Percentiles rank a stretch among this genome's conserved stretches.
Conservation (phyloP, 2,329 filamentous ascomycete species). For the Fusarium ramigenum region DNA sequence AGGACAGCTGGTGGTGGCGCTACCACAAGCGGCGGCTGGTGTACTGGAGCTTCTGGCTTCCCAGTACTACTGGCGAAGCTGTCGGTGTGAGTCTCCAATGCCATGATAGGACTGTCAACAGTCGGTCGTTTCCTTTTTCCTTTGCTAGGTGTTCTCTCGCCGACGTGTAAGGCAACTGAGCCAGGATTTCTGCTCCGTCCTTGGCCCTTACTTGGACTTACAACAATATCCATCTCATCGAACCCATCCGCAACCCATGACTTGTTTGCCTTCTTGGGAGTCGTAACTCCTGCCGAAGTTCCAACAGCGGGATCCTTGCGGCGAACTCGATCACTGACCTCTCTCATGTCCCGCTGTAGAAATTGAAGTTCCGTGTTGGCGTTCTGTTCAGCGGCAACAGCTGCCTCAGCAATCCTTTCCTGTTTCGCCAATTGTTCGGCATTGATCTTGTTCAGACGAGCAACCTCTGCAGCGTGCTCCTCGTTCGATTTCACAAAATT, state of each 20-base stretch:
- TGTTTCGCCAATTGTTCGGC: slow-evolving; percentile 71
- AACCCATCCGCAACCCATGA: slow-evolving; percentile 78
- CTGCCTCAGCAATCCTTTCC: slow-evolving; percentile 70
- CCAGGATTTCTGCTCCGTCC: slow-evolving; percentile 52
- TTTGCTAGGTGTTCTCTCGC: slow-evolving; percentile 70
- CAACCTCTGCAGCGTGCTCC: slow-evolving; percentile 70
- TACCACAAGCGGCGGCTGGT: slow-evolving; percentile 34
- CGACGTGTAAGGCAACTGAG: slow-evolving; percentile 55
- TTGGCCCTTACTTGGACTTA: slow-evolving; percentile 63
- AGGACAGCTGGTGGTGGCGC: slow-evolving; percentile 48
- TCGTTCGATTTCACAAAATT: slow-evolving; percentile 71
- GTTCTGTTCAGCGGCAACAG: slow-evolving; percentile 71
- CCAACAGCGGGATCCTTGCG: slow-evolving; percentile 54
- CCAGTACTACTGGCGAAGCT: slow-evolving; percentile 52
- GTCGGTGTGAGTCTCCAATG: slow-evolving; percentile 63
- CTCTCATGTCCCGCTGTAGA: slow-evolving; percentile 74
- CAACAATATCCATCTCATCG: slow-evolving; percentile 69
- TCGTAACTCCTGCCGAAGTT: slow-evolving; percentile 50
- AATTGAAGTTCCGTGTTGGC: slow-evolving; percentile 77
- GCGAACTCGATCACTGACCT: slow-evolving; percentile 61
- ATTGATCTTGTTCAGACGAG: slow-evolving; percentile 69
- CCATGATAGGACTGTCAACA: slow-evolving; percentile 72
- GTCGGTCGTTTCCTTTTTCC: slow-evolving; percentile 75
- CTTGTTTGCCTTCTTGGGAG: slow-evolving; percentile 68
- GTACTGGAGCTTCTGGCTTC: slow-evolving; percentile 23